phyloP scores from a whole-genome alignment of 2,329 filamentous ascomycete genomes.

The Akanthomyces uredinophilus region DNA sequence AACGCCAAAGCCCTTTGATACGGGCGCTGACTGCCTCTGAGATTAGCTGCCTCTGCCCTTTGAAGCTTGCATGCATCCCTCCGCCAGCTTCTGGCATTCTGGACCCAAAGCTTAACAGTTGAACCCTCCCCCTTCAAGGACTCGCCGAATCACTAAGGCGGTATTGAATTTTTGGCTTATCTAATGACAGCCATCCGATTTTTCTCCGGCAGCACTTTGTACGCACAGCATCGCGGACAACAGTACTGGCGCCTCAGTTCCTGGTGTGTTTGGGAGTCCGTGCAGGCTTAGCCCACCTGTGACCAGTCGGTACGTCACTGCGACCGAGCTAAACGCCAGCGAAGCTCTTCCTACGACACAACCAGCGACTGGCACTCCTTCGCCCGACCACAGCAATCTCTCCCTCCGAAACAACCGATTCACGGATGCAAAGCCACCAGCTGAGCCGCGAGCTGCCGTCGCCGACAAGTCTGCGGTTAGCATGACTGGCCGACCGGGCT shows the following conservation, averaged over 20 bases:
- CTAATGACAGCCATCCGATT: background rate
- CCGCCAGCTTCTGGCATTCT: background rate
- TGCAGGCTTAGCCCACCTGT: slow-evolving; percentile 1
- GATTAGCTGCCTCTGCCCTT: background rate
- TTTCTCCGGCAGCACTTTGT: background rate
- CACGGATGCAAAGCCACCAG: slow-evolving; percentile 28
- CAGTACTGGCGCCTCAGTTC: background rate
- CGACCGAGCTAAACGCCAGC: background rate
- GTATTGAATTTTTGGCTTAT: background rate
- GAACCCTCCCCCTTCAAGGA: background rate
- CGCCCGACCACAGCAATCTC: background rate
- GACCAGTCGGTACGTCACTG: slow-evolving; percentile 12
- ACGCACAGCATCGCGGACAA: background rate
- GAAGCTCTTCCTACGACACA: slow-evolving; percentile 6
- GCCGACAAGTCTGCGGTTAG: slow-evolving; percentile 30
- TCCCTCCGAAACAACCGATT: slow-evolving; percentile 25
- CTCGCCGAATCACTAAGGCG: background rate
- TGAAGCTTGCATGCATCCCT: background rate
- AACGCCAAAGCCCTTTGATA: background rate
- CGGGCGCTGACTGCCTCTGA: background rate
- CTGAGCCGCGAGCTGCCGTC: slow-evolving; percentile 24
- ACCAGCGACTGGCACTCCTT: background rate
- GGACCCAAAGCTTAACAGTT: background rate
- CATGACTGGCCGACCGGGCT: slow-evolving; percentile 29
- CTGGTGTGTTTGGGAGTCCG: background rate